phyloP scores from a whole-genome alignment of 2,329 filamentous ascomycete genomes.

The Fusarium acutatum region DNA sequence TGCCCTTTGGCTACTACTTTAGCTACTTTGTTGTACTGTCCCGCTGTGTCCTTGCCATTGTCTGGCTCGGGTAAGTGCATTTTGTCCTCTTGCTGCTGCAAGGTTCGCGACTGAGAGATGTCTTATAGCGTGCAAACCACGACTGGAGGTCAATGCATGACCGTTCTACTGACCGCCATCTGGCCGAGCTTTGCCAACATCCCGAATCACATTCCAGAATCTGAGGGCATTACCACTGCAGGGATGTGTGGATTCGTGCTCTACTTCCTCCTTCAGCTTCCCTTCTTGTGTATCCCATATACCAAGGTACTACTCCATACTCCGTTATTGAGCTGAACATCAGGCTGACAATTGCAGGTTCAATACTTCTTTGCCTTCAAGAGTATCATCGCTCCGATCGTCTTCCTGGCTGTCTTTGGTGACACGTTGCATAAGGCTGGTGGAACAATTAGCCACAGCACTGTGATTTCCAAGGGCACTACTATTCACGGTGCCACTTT shows the following conservation, averaged over 20 bases:
- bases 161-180: slow-evolving; percentile 1
- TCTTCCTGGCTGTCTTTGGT: background rate
- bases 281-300: background rate
- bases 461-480: background rate
- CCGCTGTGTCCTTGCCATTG: slow-evolving; percentile 6
- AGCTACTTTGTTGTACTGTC: slow-evolving; percentile 7
- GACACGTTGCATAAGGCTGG: background rate
- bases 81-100: background rate
- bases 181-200: slow-evolving; percentile 12
- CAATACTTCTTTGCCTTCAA: slow-evolving; percentile 6
- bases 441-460: background rate
- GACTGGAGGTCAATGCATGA: slow-evolving; percentile 12
- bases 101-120: background rate
- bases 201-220: background rate
- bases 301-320: background rate
- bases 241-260: background rate
- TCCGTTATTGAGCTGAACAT: fast-evolving
- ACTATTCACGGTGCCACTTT: slow-evolving; percentile 1
- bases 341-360: background rate
- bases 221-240: background rate
- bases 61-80: slow-evolving; percentile 1
- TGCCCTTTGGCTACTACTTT: slow-evolving; percentile 9
- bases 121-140: background rate
- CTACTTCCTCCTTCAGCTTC: slow-evolving; percentile 9
- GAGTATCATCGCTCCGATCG: background rate